Percentiles rank a stretch among this genome's conserved stretches.
Conservation (phyloP, 257 asterid species). For the Lithospermum erythrorhizon region DNA sequence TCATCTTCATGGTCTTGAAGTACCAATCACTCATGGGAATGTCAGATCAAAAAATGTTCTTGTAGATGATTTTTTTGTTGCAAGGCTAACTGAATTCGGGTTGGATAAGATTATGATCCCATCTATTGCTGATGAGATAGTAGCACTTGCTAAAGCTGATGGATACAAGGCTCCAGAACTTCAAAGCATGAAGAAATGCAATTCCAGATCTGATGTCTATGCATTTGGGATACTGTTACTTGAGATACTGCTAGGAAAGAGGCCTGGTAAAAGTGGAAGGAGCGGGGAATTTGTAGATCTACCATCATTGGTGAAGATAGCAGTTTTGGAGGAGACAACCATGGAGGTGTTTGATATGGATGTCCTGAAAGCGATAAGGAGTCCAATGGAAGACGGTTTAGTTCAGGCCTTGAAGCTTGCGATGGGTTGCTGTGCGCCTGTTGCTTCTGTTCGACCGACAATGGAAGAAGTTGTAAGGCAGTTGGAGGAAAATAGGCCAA, state of each 20-base stretch:
- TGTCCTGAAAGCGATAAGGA: slow-evolving; percentile 66
- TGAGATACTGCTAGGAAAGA: slow-evolving; percentile 76
- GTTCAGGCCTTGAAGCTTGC: slow-evolving; percentile 94
- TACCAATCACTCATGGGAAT: slow-evolving; percentile 87
- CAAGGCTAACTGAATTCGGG: slow-evolving; percentile 80
- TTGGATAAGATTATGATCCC: slow-evolving; percentile 85
- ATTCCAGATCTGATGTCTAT: slow-evolving; percentile 72
- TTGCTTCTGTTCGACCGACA: slow-evolving; percentile 67
- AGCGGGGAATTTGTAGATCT: slow-evolving; percentile 68
- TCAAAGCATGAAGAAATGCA: slow-evolving; percentile 85
- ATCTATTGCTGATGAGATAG: slow-evolving; percentile 68
- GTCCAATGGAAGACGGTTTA: slow-evolving; percentile 92
- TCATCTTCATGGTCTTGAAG: slow-evolving; percentile 78
- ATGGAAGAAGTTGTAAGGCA: slow-evolving; percentile 96
- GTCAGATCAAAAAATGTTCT: slow-evolving; percentile 73
- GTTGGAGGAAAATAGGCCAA: slow-evolving; percentile 93
- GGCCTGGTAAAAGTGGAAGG: slow-evolving; percentile 55
- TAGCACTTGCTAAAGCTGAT: slow-evolving; percentile 59
- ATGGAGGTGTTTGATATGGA: slow-evolving; percentile 92
- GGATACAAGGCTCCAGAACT: slow-evolving; percentile 98
- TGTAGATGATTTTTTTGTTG: slow-evolving; percentile 73
- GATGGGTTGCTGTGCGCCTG: slow-evolving; percentile 99
- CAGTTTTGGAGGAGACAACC: slow-evolving; percentile 93
- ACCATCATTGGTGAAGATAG: slow-evolving; percentile 83
- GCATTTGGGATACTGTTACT: slow-evolving; percentile 81